Evolutionary conservation across 768 basidiomycete genomes (phyloP), one percentile per base, ranked within the genome.

Genomic region (Omphalotus guepiniiformis): DNA sequence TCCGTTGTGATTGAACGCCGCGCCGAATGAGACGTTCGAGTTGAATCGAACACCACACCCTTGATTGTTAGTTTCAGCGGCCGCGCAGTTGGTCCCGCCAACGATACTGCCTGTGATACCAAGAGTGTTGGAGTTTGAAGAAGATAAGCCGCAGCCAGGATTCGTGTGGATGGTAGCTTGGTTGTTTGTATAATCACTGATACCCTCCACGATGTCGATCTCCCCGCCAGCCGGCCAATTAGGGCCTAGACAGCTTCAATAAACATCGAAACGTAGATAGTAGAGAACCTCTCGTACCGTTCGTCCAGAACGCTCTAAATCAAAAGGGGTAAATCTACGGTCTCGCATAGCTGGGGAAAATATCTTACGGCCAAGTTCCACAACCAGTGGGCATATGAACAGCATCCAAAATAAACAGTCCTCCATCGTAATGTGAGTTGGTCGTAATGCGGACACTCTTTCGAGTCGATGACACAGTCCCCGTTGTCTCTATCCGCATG

Each of bases 401-500:
- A 21, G 89, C 78, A 64, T 94, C 91, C 74, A 93, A 75, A 38
- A 93, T 71, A 52, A 93, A 72, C 28, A 96, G 71, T 6, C 80
- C 79, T 12, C 76, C 85, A 27, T 76, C 85, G 58, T 79, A 86
- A 2, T 68, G 64, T 42, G 69, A 62, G 23, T 80, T 60, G 0
- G 85, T 81, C 39, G 80, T 82, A 54, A 97, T 85, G 53, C 93
- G 83, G 30, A 95, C 75, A 53, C 86, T 85, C 63, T 80, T 75
- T 50, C 93, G 79, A 45, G 76, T 85, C 32, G 62, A 76, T n/a
- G 75, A 57, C 26, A 93, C 85, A 15, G 66, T 75, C 8, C 80
- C 73, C 4, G 91, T 94, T 5, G 88, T 93, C 60, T 95, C 91
- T 21, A 95, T 83, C 27, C 79, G 72, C 92, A 97, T 94, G 47